phyloP scores from a whole-genome alignment of 768 basidiomycete genomes.

The Podaxis sp. region DNA sequence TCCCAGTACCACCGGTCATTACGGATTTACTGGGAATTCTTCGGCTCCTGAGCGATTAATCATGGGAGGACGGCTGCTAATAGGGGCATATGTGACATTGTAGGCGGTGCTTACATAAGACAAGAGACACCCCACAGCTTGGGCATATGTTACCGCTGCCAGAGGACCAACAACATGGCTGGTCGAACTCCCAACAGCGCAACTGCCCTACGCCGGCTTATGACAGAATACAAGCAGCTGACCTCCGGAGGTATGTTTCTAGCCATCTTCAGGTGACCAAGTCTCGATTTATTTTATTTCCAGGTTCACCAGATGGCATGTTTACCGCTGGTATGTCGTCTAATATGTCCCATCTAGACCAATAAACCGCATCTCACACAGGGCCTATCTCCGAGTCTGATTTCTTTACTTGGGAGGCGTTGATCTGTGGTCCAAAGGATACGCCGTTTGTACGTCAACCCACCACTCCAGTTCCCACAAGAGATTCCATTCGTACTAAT shows the following conservation, averaged over 20 bases:
- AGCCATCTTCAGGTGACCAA: background rate
- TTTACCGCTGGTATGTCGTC: constrained; percentile 76
- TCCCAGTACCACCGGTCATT: background rate
- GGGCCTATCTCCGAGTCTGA: constrained; percentile 90
- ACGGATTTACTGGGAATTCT: background rate
- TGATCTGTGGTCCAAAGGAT: constrained; percentile 91
- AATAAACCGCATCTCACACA: constrained; percentile 26
- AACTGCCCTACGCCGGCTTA: constrained; percentile 81
- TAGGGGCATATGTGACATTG: background rate
- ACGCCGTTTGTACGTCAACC: constrained; percentile 79
- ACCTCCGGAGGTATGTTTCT: constrained; percentile 64
- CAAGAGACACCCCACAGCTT: background rate
- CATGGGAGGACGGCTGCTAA: background rate
- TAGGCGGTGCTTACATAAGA: constrained; percentile 11
- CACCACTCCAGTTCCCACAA: background rate
- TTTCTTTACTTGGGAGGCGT: constrained; percentile 95
- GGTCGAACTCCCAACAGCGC: constrained; percentile 53
- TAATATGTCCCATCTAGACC: constrained; percentile 8
- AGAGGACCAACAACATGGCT: constrained; percentile 30
- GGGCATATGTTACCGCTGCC: background rate
- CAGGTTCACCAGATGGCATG: constrained; percentile 91
- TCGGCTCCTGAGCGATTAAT: background rate
- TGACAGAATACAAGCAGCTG: constrained; percentile 92
- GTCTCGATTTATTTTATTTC: background rate
- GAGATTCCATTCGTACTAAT: constrained; percentile 4